These are phyloP conservation scores for Candida quercuum DNA, from an alignment of 805 yeast species.

Conservation along the genomic window DNA sequence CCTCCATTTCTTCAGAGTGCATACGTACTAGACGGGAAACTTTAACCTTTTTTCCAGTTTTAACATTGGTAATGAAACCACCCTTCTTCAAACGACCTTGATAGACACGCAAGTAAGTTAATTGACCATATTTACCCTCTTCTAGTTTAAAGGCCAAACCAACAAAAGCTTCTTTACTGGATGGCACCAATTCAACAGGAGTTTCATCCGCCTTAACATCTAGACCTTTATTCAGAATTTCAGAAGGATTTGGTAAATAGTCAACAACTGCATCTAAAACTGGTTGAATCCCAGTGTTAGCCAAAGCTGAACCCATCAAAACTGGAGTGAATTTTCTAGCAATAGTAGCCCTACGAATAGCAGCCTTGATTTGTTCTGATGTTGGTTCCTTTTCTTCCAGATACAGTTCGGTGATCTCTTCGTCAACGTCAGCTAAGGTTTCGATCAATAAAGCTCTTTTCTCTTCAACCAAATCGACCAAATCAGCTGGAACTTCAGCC, in stretches of 20 bases:
- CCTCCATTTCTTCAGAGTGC: slow-evolving; percentile 99
- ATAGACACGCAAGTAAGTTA: slow-evolving; percentile 93
- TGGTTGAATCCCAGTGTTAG: slow-evolving; percentile 93
- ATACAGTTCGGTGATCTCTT: slow-evolving; percentile 89
- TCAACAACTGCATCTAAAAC: slow-evolving; percentile 95
- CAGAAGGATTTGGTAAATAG: slow-evolving; percentile 92
- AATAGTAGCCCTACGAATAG: slow-evolving; percentile 92
- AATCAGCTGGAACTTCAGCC: slow-evolving; percentile 69
- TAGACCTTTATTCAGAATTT: slow-evolving; percentile 84
- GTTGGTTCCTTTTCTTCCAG: slow-evolving; percentile 89
- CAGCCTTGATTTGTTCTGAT: slow-evolving; percentile 74
- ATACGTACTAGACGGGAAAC: slow-evolving; percentile 92
- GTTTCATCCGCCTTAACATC: slow-evolving; percentile 62
- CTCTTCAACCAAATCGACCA: slow-evolving; percentile 81
- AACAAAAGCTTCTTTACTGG: slow-evolving; percentile 74
- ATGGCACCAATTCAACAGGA: slow-evolving; percentile 70
- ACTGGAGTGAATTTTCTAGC: slow-evolving; percentile 98
- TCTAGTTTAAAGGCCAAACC: slow-evolving; percentile 98
- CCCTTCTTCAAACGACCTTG: slow-evolving; percentile 96
- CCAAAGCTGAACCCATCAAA: slow-evolving; percentile 98
- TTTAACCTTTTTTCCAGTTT: slow-evolving; percentile 89
- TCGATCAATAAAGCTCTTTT: slow-evolving; percentile 83
- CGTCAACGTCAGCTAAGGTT: slow-evolving; percentile 96
- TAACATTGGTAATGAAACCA: slow-evolving; percentile 77
- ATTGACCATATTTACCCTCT: slow-evolving; percentile 97